These are phyloP conservation scores for Eucalyptus paniculata DNA, from an alignment of 345 rosid species.

Conservation along the genomic window DNA sequence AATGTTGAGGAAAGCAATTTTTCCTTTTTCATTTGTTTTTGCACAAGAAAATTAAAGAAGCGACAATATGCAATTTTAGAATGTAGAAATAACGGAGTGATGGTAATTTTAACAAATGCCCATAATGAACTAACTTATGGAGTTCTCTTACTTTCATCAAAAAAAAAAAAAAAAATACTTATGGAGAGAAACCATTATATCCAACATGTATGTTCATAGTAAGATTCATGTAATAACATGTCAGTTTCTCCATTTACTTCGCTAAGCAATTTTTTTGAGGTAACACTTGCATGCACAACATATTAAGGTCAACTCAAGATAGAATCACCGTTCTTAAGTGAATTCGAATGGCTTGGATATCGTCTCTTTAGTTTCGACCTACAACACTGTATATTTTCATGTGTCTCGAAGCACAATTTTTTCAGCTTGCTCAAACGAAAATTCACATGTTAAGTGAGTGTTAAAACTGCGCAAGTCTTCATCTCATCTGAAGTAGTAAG, in stretches of 20 bases:
- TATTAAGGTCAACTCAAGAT: neutral
- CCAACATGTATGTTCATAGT: neutral
- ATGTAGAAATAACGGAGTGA: neutral
- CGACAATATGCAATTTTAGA: neutral
- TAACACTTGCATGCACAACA: fast-evolving
- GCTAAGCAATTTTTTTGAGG: neutral
- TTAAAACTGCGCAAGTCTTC: neutral
- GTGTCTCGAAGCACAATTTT: neutral
- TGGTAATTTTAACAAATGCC: neutral
- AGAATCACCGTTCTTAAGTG: neutral
- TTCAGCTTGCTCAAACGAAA: neutral
- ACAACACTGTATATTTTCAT: neutral
- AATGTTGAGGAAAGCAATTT: too few species aligned
- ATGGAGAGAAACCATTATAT: neutral
- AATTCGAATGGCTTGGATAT: neutral
- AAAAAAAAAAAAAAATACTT: neutral
- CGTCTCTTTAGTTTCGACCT: fast-evolving
- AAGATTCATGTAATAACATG: neutral
- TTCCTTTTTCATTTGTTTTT: too few species aligned
- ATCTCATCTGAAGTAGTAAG: neutral
- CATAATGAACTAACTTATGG: neutral
- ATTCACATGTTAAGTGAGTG: neutral
- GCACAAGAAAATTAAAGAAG: neutral
- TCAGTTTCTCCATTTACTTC: neutral
- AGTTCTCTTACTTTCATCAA: too few species aligned